Evolutionary conservation across 2,329 filamentous ascomycete species (phyloP), one percentile per base, ranked within the genome.

Genomic region (Graphiopsis chlorocephala): DNA sequence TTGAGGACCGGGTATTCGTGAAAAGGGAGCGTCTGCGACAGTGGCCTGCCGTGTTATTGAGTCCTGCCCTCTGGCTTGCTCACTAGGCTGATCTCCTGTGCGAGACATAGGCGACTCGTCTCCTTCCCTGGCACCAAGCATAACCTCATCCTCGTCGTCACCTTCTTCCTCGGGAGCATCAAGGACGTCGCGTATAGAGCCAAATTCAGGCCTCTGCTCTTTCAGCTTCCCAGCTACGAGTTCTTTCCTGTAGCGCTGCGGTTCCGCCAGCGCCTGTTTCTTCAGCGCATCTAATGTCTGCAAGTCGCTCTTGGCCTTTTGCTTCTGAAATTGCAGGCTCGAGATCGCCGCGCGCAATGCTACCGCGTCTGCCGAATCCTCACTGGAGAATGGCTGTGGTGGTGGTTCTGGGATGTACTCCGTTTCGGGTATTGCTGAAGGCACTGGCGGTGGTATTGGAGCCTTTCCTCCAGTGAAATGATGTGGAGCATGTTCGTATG

Each of bases 331-430:
- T 79, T 96, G 92, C 55, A 98, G 82, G 60, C 97, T 88, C 10
- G 91, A 90, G 66, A 97, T 92, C 53, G 93, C 91, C 28, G 90
- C 91, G 69, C 90, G 88, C 66, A 97, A 84, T 5, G 94, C 94
- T 66, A 97, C 89, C 26, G 90, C 92, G 80, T 98, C 94, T 8
- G 92, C 88, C 73, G 96, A 96, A 59, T 82, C 79, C 66, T 77
- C 78, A 69, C 79, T 78, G 23, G 78, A 78, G 69, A 84, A 82
- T 8, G 81, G 78, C 50, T 79, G 73, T 20, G 80, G 75, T 26
- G 78, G 72, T 28, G 81, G 81, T 64, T 77, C 78, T 15, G 75
- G 73, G 33, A 78, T 79, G 71, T 80, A 81, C 38, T 73, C 66
- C 11, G 74, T 67, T 10, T 71, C 69, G 26, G 69, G 71, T 3